Evolutionary conservation across 2,329 filamentous ascomycete genomes (phyloP), one percentile per base, ranked within the genome.

Genomic region (Sarocladium kiliense): DNA sequence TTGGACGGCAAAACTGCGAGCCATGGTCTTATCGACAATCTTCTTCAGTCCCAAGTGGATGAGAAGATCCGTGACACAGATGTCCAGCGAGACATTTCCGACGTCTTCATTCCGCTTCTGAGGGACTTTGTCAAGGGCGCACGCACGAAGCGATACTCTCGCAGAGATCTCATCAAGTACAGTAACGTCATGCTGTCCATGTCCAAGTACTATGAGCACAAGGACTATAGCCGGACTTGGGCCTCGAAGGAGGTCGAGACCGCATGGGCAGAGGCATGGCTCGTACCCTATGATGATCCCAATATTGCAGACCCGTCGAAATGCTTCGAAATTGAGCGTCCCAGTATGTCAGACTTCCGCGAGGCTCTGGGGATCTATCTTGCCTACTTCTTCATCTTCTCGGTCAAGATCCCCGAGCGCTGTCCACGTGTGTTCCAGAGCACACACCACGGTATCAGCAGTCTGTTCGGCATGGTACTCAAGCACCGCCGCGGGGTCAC

Each of bases 391-490:
- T 77, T 82, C 69, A 80, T 83, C 58, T 82, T 82, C 66, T 80
- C 79, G 1, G 78, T 82, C 42, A 77, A 77, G 3, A 75, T 82
- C 11, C 80, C 80, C 0, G 78, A 82, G 45, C 76, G 77, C 58
- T 77, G 80, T 25, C 82, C 82, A 0, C 74, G 73, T n/a, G 79
- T 85, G 3, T 85, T 84, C 64, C 82, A 85, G 64, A 80, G 80
- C 27, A 84, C 82, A 2, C 82, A 85, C 61, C 82, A 85, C 66
- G 81, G 79, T 57, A 80, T 82, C 41, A 80, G 79, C 54, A 80
- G 79, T 4, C 77, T 81, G 0, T 85, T 84, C 56, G 82, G 82
- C 32, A 78, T 85, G 57, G 76, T 85, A 10, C 82, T 81, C 66
- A 84, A 85, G 66, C 71, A 84, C 59, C 82, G 82, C 66, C 74